Evolutionary conservation across 805 yeast genomes (phyloP).

Genomic region (Saturnispora zaruensis): DNA sequence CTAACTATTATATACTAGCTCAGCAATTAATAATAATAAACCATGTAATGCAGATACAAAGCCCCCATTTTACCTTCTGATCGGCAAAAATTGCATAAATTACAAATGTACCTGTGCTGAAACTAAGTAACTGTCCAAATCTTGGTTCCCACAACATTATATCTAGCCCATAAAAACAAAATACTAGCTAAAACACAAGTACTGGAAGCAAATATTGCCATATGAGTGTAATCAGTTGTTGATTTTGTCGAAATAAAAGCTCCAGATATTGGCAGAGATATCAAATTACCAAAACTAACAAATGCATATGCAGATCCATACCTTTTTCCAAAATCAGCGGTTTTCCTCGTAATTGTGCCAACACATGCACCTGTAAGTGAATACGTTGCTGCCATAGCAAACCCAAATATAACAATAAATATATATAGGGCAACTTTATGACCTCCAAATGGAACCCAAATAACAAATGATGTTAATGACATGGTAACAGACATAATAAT

Average conservation of each 20-base stretch:
- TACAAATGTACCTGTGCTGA: no score
- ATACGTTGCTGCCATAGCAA: constrained; percentile 52
- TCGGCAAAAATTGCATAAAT: no score
- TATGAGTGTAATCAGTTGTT: constrained; percentile 22
- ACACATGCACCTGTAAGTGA: constrained; percentile 62
- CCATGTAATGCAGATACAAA: no score
- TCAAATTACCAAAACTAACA: constrained; percentile 35
- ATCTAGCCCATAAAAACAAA: constrained; percentile 16
- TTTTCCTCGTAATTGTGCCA: constrained; percentile 46
- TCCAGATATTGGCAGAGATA: constrained; percentile 35
- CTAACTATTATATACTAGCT: no score
- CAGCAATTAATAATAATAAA: no score
- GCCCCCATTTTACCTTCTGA: no score
- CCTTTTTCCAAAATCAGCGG: constrained; percentile 59
- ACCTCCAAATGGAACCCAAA: constrained; percentile 62
- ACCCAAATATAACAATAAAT: constrained; percentile 50
- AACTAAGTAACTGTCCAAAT: no score
- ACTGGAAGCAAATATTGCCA: constrained; percentile 27
- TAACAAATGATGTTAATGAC: constrained; percentile 37
- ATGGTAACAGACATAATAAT: constrained; percentile 31
- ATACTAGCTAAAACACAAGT: constrained; percentile 20
- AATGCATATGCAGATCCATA: constrained; percentile 61
- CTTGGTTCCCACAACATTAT: constrained; percentile 9
- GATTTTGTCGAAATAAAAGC: constrained; percentile 31
- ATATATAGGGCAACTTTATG: constrained; percentile 35